Conservation (phyloP, 192 early-diverging fungal genomes). For the Pilaira anomala region DNA sequence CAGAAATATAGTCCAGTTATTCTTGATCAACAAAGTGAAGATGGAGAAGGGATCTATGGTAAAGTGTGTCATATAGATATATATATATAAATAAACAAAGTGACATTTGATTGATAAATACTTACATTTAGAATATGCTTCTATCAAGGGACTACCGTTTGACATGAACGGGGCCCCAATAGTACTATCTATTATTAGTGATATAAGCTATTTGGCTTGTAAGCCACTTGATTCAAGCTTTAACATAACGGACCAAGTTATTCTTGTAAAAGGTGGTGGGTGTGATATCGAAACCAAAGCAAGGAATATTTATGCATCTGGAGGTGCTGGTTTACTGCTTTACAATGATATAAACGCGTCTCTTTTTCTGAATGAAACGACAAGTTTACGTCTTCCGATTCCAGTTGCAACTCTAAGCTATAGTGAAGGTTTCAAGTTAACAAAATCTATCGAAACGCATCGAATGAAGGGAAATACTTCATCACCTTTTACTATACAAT, state of each 20-base stretch:
- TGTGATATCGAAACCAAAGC: conserved; percentile 63
- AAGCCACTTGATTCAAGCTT: background rate
- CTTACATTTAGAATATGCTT: background rate
- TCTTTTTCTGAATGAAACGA: conserved; percentile 1
- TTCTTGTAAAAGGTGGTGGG: conserved; percentile 57
- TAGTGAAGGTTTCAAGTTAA: conserved; percentile 38
- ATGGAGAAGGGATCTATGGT: background rate
- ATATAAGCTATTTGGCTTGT: background rate
- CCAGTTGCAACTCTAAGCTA: conserved; percentile 49
- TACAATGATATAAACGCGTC: conserved; percentile 42
- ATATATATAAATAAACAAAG: no score
- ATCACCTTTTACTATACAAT: conserved; percentile 12
- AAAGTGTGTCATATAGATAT: background rate
- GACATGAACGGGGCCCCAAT: background rate
- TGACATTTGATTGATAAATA: no score
- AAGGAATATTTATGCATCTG: conserved; percentile 48
- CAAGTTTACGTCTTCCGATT: conserved; percentile 40
- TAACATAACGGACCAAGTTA: conserved; percentile 40
- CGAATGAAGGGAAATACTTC: background rate
- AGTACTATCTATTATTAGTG: background rate
- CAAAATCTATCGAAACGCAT: conserved; percentile 8
- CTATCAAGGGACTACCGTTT: background rate
- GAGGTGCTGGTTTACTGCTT: conserved; percentile 60
- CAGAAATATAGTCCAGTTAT: conserved; percentile 22
- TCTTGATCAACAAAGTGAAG: background rate